Evolutionary conservation across 2,329 filamentous ascomycete species (phyloP).

Genomic region (Microdochium nivale): DNA sequence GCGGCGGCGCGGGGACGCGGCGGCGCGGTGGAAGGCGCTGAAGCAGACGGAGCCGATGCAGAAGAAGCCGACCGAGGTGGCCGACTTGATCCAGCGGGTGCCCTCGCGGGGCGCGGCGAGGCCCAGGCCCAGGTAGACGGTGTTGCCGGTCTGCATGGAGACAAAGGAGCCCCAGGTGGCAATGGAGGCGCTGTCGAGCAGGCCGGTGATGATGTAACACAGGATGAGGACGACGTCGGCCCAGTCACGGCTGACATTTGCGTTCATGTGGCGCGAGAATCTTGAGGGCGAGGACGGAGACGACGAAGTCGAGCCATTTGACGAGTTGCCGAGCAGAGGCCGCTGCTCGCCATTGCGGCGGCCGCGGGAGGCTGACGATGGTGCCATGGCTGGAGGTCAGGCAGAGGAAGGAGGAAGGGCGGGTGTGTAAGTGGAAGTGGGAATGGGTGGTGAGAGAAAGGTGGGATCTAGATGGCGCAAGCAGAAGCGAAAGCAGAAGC

Average conservation of each 20-base stretch:
- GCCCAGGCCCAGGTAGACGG: conserved; percentile 69
- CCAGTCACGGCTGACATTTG: conserved; percentile 50
- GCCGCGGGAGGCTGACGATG: conserved; percentile 3
- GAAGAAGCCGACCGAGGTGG: conserved; percentile 62
- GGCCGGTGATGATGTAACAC: conserved; percentile 69
- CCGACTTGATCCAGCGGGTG: conserved; percentile 62
- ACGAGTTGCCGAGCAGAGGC: conserved; percentile 15
- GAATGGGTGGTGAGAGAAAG: too few species aligned
- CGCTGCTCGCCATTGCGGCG: conserved; percentile 20
- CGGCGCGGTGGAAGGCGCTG: conserved; percentile 55
- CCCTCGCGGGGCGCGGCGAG: conserved; percentile 47
- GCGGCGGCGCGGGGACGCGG: conserved; percentile 51
- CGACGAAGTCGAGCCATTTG: neutral
- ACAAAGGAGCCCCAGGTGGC: conserved; percentile 75
- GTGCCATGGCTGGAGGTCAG: neutral
- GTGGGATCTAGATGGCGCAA: too few species aligned
- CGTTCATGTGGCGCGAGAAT: conserved; percentile 19
- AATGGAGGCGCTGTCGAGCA: conserved; percentile 68
- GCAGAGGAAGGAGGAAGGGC: neutral
- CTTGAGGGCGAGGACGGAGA: neutral
- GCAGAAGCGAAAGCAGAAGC: too few species aligned
- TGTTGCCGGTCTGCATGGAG: conserved; percentile 78
- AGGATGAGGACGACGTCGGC: conserved; percentile 61
- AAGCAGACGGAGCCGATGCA: conserved; percentile 66
- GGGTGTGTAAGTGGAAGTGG: neutral